A percentile compares a stretch with the other conserved stretches of the same genome.
These are phyloP conservation scores for Stachybotrys chlorohalonatus DNA, from an alignment of 2,329 filamentous ascomycete species.

Conservation along the genomic window DNA sequence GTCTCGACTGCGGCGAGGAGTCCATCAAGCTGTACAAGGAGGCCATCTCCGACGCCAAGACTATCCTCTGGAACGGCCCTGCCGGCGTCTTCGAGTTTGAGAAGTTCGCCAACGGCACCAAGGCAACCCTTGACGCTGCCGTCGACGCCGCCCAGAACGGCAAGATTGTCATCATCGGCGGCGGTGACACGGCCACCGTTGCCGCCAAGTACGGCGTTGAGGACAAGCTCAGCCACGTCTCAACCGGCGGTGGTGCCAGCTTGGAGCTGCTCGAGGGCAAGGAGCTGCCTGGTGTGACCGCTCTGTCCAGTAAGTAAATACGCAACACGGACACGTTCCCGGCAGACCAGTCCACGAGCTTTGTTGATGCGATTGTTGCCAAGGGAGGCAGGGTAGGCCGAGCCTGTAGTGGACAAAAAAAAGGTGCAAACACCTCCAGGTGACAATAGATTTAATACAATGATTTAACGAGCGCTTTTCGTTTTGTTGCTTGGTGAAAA, in stretches of 20 bases:
- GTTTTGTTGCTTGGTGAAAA: background rate
- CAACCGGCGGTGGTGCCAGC: conserved; percentile 89
- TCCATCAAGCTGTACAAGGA: conserved; percentile 80
- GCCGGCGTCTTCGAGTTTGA: conserved; percentile 97
- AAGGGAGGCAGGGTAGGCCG: conserved; percentile 21
- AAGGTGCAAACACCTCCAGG: background rate
- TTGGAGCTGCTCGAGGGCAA: conserved; percentile 97
- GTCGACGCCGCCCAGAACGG: conserved; percentile 65
- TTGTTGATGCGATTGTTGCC: conserved; percentile 5
- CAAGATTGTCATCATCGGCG: conserved; percentile 97
- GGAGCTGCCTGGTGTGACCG: conserved; percentile 86
- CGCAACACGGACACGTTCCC: background rate
- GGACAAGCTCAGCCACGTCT: conserved; percentile 96
- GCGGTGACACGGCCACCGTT: conserved; percentile 95
- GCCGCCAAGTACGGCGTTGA: conserved; percentile 95
- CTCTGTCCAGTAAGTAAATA: conserved; percentile 69
- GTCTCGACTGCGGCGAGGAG: conserved; percentile 88
- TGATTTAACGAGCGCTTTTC: background rate
- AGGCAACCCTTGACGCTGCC: conserved; percentile 81
- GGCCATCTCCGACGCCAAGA: conserved; percentile 81
- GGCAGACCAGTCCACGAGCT: conserved; percentile 5
- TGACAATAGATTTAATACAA: background rate
- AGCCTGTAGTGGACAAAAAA: conserved; percentile 19
- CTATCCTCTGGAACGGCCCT: conserved; percentile 98
- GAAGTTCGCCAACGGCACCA: conserved; percentile 85